Conservation (phyloP, 164 flowering plant genomes). For the Berberis vulgaris region DNA sequence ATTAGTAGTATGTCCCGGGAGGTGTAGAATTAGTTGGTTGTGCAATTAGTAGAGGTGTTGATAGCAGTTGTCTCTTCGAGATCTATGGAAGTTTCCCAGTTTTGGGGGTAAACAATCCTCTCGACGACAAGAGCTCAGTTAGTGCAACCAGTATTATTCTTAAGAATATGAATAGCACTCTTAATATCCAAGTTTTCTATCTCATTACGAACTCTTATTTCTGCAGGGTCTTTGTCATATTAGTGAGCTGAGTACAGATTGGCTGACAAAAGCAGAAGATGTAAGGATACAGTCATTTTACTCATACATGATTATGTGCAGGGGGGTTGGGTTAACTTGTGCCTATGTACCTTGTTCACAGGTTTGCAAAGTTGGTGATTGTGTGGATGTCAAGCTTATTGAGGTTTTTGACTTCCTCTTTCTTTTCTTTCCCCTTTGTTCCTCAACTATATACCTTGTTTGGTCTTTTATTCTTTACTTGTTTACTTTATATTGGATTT, state of each 20-base stretch:
- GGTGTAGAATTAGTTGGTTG: too few species aligned
- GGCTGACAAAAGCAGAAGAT: constrained; percentile 91
- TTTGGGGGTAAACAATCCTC: too few species aligned
- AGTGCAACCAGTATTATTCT: background rate
- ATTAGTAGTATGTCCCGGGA: too few species aligned
- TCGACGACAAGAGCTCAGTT: too few species aligned
- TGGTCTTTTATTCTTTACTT: too few species aligned
- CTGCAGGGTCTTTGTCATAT: constrained; percentile 96
- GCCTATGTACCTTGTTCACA: constrained; percentile 16
- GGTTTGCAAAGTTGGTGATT: constrained; percentile 91
- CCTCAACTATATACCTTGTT: background rate
- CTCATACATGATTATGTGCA: background rate
- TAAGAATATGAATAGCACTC: background rate
- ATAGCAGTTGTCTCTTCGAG: too few species aligned
- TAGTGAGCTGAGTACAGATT: constrained; percentile 75
- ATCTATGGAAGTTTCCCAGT: too few species aligned
- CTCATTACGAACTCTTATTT: background rate
- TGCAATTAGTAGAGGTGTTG: too few species aligned
- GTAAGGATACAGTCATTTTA: constrained; percentile 32
- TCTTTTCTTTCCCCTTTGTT: background rate
- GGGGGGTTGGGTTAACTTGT: background rate
- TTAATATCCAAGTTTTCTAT: background rate
- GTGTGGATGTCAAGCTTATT: constrained; percentile 85
- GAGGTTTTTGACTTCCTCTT: constrained; percentile 46
- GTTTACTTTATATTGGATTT: too few species aligned